Evolutionary conservation across 805 yeast genomes (phyloP), one percentile per base, ranked within the genome.

Genomic region (Ogataea trehalophila): DNA sequence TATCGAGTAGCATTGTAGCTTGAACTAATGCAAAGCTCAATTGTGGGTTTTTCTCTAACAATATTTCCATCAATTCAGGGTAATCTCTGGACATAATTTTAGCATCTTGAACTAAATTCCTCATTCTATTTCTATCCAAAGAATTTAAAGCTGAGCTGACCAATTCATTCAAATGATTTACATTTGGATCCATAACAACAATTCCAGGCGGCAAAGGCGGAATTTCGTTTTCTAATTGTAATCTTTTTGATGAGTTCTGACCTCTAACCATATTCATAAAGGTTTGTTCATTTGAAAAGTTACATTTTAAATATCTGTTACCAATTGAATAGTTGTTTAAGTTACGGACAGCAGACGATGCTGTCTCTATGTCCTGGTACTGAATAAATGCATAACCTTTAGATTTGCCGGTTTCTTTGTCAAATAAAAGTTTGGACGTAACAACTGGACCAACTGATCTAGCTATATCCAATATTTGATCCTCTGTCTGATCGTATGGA

Each of bases 401-500:
- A 8, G 96, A 87, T 60, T 82, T 83, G 2, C 97, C 97, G 0
- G 96, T 90, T 46, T 82, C 83, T 39, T 87, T 83, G 63, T 92
- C 97, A 62, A 91, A 88, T 64, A 88, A 75, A 60, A 92, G 75
- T 61, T 84, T 83, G 49, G 88, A 70, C 46, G 78, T 80, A 23
- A 78, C 76, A 2, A 92, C 92, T 0, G 97, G 96, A 1, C 97
- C 98, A 2, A 88, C 94, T 2, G 95, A 82, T 48, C 76, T 73
- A 51, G 95, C 95, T 14, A 92, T 79, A 53, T 87, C 95, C 41
- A 52, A 37, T n/a, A 92, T 84, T 64, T 91, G 97, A 57, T 89
- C 95, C 63, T 92, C 98, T 0, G 97, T 87, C 60, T 87, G 89
- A 59, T 92, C 97, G 62, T 83, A 89, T 1, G 98, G 98, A 36